phyloP scores from a whole-genome alignment of 352 stramenopile species.

The Phytophthora cactorum region DNA sequence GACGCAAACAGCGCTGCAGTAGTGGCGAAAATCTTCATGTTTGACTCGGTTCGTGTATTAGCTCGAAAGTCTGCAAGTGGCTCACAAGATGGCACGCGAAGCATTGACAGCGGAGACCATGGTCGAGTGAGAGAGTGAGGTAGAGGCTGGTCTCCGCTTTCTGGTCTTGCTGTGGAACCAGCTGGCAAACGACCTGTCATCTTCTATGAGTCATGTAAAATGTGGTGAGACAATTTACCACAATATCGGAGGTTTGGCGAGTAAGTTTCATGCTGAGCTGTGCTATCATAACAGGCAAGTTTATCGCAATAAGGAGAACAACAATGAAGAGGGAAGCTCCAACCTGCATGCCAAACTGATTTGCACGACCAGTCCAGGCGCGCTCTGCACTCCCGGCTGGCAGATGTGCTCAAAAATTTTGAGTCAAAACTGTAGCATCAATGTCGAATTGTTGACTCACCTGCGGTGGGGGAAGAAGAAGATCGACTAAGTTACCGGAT shows the following conservation, averaged over 20 bases:
- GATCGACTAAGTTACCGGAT: too few species aligned
- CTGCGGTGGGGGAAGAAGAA: too few species aligned
- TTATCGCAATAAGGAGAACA: too few species aligned
- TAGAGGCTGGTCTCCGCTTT: slow-evolving; percentile 22
- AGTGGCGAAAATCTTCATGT: slow-evolving; percentile 34
- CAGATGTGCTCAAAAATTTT: slow-evolving; percentile 1
- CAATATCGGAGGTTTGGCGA: too few species aligned
- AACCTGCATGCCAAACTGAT: neutral
- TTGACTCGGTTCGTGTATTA: slow-evolving; percentile 4
- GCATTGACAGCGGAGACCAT: slow-evolving; percentile 12
- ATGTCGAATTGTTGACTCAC: too few species aligned
- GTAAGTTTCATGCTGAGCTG: too few species aligned
- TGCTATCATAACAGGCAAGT: too few species aligned
- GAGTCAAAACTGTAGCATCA: too few species aligned
- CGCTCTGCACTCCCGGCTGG: slow-evolving; percentile 10
- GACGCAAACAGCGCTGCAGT: slow-evolving; percentile 15
- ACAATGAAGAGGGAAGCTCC: too few species aligned
- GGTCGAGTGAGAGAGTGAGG: slow-evolving; percentile 2
- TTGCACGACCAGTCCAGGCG: slow-evolving; percentile 3
- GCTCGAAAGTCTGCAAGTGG: slow-evolving; percentile 29
- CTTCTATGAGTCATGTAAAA: neutral
- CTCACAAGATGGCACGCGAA: slow-evolving; percentile 13
- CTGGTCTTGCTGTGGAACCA: slow-evolving; percentile 22
- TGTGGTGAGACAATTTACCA: neutral
- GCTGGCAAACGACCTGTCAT: slow-evolving; percentile 6